Conservation (phyloP, 2,329 filamentous ascomycete genomes). For the Hypoxylon sp. region DNA sequence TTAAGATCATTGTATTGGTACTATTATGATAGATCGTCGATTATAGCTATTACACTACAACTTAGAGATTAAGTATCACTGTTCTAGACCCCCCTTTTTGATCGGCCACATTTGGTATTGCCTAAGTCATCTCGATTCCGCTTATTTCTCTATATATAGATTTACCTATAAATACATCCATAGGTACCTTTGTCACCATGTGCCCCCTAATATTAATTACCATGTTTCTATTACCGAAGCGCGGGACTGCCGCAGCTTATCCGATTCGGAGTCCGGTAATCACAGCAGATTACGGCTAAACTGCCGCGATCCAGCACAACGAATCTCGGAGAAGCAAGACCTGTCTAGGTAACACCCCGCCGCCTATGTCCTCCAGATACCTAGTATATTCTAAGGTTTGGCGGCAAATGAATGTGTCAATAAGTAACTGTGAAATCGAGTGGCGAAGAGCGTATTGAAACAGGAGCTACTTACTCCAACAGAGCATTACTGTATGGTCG, state of each 20-base stretch:
- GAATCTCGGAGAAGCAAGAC: conserved; percentile 18
- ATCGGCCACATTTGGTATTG: background rate
- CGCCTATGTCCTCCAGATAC: background rate
- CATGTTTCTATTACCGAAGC: conserved; percentile 20
- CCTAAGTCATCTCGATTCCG: background rate
- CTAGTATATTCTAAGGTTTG: background rate
- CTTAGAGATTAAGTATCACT: background rate
- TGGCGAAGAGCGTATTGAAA: conserved; percentile 1
- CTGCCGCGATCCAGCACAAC: conserved; percentile 18
- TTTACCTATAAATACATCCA: background rate
- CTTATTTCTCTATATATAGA: background rate
- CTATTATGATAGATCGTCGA: background rate
- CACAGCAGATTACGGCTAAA: conserved; percentile 43
- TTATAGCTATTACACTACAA: background rate
- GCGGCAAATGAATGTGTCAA: conserved; percentile 11
- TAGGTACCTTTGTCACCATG: too few species aligned
- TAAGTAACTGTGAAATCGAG: background rate
- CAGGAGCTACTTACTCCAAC: conserved; percentile 19
- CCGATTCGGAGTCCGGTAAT: conserved; percentile 33
- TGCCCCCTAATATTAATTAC: conserved; percentile 1
- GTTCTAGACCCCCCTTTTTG: background rate
- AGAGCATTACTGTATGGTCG: background rate
- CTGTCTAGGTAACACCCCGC: background rate
- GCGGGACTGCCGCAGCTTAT: conserved; percentile 26
- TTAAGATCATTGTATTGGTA: conserved; percentile 4